A percentile compares a stretch with the other conserved stretches of the same genome.
Evolutionary conservation across 2,329 filamentous ascomycete genomes (phyloP).

Genomic region (Neonectria sp.): DNA sequence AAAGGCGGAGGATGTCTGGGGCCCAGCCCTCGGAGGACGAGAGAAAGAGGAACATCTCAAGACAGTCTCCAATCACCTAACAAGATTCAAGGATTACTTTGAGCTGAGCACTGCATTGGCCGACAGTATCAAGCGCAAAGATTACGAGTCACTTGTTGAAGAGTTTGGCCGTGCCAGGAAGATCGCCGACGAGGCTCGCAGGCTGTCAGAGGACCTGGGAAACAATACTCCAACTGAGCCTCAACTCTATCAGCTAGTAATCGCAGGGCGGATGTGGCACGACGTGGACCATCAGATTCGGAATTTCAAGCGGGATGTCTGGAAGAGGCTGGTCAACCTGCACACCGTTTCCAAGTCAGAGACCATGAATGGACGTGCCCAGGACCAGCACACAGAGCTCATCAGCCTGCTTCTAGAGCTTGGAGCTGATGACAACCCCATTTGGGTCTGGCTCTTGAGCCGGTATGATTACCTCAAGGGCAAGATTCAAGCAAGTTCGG

Average conservation of each 20-base stretch:
- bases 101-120: conserved; percentile 84
- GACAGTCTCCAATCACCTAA: conserved; percentile 80
- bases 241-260: conserved; percentile 87
- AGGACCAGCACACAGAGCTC: conserved; percentile 91
- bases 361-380: conserved; percentile 66
- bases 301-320: conserved; percentile 89
- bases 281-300: conserved; percentile 92
- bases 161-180: conserved; percentile 88
- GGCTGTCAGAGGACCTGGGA: conserved; percentile 72
- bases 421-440: conserved; percentile 95
- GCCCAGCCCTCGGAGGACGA: conserved; percentile 89
- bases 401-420: conserved; percentile 92
- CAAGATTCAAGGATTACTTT: conserved; percentile 85
- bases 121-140: conserved; percentile 90
- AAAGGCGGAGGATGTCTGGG: conserved; percentile 98
- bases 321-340: conserved; percentile 82
- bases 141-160: conserved; percentile 90
- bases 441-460: conserved; percentile 95
- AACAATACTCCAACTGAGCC: conserved; percentile 77
- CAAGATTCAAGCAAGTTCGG: conserved; percentile 84
- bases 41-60: conserved; percentile 93
- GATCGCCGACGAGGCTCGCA: conserved; percentile 84
- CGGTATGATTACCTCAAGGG: conserved; percentile 91
- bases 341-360: conserved; percentile 71
- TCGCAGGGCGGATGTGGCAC: conserved; percentile 95